Base-by-base conservation (phyloP, 2,329 filamentous ascomycete species). In the Sporothrix luriei region DNA sequence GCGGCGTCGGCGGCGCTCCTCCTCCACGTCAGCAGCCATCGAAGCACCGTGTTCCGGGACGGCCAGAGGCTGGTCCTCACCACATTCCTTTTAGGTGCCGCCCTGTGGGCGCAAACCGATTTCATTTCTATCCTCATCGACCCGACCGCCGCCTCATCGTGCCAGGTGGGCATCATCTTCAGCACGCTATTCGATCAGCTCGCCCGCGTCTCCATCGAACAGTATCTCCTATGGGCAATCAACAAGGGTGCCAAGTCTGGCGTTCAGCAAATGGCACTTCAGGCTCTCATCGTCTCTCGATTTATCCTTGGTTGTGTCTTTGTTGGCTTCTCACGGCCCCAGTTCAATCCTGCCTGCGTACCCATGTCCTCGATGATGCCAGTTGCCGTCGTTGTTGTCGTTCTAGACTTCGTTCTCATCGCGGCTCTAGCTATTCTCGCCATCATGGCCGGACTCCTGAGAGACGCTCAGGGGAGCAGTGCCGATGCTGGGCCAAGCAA, bases 11-110 rank as follows among this genome's bases (percentile, higher is more conserved):
- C 79, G 57, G 80, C 82, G 66, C 78, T 83, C 73, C 78, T 84
- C 76, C 79, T 84, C 74, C 79, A 81, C 72, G 73, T 79, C 73
- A 83, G 79, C 75, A 81, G 82, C 73, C 80, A 84, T 80, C 80
- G 82, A 75, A 80, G 80, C 71, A 78, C 82, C 52, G 77, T 86
- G 71, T 81, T 85, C 76, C 82, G 83, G 78, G 84, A 87, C 79
- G 84, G 84, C 79, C 82, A 83, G 85, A 87, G 86, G 85, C 86
- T 88, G 85, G 85, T 83, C 85, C 85, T 88, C 84, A 78, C 83
- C 75, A 77, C 80, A 73, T 87, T 87, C 76, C 81, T 87, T 75
- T 71, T 81, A 33, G 80, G 82, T 70, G 80, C 84, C 40, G 81
- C 82, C 73, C 78, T 85, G 64, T 88, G 86, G 86, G 84, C 85